Evolutionary conservation across 2,329 filamentous ascomycete species (phyloP).

Genomic region (Monilinia vaccinii-corymbosi): DNA sequence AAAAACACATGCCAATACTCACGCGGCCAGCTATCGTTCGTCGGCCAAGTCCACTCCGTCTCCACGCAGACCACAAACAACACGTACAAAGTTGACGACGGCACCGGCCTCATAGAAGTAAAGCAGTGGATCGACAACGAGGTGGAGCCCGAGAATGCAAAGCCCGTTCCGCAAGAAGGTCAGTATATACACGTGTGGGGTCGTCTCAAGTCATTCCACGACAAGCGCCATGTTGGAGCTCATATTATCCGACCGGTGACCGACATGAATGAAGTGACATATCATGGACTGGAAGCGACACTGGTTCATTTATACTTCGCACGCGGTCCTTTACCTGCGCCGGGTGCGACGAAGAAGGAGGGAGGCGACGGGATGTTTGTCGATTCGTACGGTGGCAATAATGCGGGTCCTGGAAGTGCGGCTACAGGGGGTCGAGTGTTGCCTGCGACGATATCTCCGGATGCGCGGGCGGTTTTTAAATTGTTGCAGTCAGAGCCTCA

Average conservation of each 20-base stretch:
- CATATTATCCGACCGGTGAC: constrained; percentile 71
- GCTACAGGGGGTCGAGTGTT: constrained; percentile 25
- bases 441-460: constrained; percentile 38
- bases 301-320: constrained; percentile 81
- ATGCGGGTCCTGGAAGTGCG: constrained; percentile 16
- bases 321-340: constrained; percentile 47
- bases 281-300: constrained; percentile 83
- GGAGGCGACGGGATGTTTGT: constrained; percentile 30
- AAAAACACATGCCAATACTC: constrained; percentile 4
- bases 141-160: constrained; percentile 34
- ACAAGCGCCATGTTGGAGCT: constrained; percentile 72
- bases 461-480: constrained; percentile 62
- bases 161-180: constrained; percentile 53
- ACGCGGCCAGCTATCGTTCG: constrained; percentile 59
- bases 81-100: constrained; percentile 90
- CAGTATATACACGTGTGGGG: constrained; percentile 82
- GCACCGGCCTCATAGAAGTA: constrained; percentile 84
- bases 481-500: constrained; percentile 58
- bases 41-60: constrained; percentile 85
- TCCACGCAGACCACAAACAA: constrained; percentile 82
- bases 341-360: constrained; percentile 30
- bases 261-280: constrained; percentile 88
- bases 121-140: constrained; percentile 65
- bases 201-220: constrained; percentile 72
- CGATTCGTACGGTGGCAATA: constrained; percentile 30